phyloP scores from a whole-genome alignment of 257 asterid genomes.

The Cynanchum wilfordii region DNA sequence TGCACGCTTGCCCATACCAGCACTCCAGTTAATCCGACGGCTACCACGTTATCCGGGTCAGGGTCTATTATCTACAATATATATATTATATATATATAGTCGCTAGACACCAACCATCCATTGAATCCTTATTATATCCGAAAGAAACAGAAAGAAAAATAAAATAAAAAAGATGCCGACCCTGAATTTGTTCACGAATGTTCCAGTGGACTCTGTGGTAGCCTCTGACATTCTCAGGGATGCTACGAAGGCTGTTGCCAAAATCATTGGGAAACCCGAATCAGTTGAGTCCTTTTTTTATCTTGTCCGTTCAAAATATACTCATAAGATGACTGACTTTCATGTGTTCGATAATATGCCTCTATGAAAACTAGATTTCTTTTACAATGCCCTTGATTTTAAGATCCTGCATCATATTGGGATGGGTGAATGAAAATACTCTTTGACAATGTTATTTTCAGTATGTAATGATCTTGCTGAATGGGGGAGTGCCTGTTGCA shows the following conservation, averaged over 20 bases:
- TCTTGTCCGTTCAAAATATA: no score
- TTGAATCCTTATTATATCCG: not conserved
- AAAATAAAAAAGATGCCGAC: conserved; percentile 56
- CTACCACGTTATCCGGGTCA: conserved; percentile 83
- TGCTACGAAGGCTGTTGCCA: conserved; percentile 94
- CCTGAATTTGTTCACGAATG: conserved; percentile 69
- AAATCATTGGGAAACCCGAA: conserved; percentile 86
- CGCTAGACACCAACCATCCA: not conserved
- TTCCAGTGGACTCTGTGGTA: conserved; percentile 86
- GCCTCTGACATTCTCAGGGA: conserved; percentile 92
- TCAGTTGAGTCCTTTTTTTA: conserved; percentile 39
- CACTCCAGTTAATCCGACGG: conserved; percentile 93
- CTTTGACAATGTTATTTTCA: conserved; percentile 10
- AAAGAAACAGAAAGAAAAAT: not conserved
- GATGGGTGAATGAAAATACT: no score
- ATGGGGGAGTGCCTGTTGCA: conserved; percentile 75
- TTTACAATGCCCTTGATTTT: not conserved
- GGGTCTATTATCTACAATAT: no score
- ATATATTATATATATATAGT: no score
- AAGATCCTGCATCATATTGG: no score
- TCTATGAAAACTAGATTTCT: not conserved
- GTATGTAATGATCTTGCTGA: conserved; percentile 88
- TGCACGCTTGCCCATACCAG: conserved; percentile 95
- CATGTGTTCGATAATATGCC: conserved; percentile 9
- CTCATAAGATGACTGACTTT: not conserved